phyloP scores from a whole-genome alignment of 306 rosid species.

The Castanopsis chinensis region DNA sequence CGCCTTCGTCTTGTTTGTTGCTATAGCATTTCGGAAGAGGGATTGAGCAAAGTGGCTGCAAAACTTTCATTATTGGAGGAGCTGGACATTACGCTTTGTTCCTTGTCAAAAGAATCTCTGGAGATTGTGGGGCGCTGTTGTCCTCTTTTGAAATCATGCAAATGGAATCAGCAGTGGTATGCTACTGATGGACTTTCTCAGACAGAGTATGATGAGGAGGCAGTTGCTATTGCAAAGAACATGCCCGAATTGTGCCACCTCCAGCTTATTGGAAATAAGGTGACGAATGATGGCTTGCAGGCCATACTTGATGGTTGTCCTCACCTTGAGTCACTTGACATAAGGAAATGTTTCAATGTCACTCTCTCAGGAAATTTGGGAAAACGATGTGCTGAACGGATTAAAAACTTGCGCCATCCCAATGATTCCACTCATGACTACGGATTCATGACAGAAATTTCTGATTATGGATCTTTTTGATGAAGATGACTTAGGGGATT shows the following conservation, averaged over 20 bases:
- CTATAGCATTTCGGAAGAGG: conserved; percentile 33
- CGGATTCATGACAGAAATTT: conserved; percentile 30
- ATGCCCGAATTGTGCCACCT: background rate
- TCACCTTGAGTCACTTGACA: background rate
- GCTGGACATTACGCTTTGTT: conserved; percentile 43
- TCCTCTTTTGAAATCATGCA: conserved; percentile 43
- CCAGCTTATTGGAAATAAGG: background rate
- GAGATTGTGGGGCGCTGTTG: conserved; percentile 49
- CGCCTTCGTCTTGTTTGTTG: conserved; percentile 43
- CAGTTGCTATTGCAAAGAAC: conserved; percentile 22
- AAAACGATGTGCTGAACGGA: background rate
- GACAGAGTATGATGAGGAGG: conserved; percentile 28
- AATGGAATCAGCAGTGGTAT: conserved; percentile 29
- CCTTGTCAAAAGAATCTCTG: conserved; percentile 23
- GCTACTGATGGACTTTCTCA: background rate
- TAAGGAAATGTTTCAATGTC: conserved; percentile 39
- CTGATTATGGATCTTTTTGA: conserved; percentile 17
- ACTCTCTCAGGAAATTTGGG: conserved; percentile 35
- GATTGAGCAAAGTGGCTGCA: conserved; percentile 36
- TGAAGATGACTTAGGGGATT: background rate
- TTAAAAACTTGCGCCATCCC: conserved; percentile 27
- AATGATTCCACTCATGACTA: conserved; percentile 37
- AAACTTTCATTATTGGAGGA: conserved; percentile 63
- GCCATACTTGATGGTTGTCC: conserved; percentile 13
- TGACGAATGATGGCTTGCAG: background rate